Conservation (phyloP, 345 rosid species). For the Acer negundo region DNA sequence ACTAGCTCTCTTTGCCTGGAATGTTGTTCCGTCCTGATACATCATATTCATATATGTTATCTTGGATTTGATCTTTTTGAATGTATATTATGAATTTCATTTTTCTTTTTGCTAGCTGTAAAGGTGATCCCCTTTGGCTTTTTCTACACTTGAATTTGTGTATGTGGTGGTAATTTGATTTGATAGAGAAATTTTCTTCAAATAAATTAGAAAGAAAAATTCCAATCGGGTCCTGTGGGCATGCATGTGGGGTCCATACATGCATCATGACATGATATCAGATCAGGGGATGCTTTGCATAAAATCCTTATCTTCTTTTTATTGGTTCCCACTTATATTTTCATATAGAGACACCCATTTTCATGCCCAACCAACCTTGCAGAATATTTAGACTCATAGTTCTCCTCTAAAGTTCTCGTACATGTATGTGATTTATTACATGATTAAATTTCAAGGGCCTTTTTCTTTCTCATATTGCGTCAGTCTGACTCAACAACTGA, state of each 20-base stretch:
- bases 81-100: neutral
- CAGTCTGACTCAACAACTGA: too few relatives aligned
- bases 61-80: neutral
- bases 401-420: neutral
- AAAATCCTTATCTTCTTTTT: slow-evolving; percentile 17
- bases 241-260: slow-evolving; percentile 11
- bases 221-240: slow-evolving; percentile 17
- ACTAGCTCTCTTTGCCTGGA: slow-evolving; percentile 11
- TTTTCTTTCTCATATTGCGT: too few relatives aligned
- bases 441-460: neutral
- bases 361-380: neutral
- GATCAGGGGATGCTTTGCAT: too few relatives aligned
- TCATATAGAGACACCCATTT: slow-evolving; percentile 11
- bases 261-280: slow-evolving; percentile 5
- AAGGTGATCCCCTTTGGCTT: slow-evolving; percentile 23
- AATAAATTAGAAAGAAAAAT: neutral
- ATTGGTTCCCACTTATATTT: slow-evolving; percentile 10
- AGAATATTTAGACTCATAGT: slow-evolving; percentile 6
- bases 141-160: slow-evolving; percentile 1
- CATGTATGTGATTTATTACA: neutral
- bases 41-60: neutral
- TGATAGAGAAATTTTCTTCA: slow-evolving; percentile 2
- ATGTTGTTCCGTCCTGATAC: neutral
- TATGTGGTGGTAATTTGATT: slow-evolving; percentile 6
- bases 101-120: neutral